Base-by-base conservation (phyloP, 2,329 filamentous ascomycete genomes). In the Pyrenophora teres region DNA sequence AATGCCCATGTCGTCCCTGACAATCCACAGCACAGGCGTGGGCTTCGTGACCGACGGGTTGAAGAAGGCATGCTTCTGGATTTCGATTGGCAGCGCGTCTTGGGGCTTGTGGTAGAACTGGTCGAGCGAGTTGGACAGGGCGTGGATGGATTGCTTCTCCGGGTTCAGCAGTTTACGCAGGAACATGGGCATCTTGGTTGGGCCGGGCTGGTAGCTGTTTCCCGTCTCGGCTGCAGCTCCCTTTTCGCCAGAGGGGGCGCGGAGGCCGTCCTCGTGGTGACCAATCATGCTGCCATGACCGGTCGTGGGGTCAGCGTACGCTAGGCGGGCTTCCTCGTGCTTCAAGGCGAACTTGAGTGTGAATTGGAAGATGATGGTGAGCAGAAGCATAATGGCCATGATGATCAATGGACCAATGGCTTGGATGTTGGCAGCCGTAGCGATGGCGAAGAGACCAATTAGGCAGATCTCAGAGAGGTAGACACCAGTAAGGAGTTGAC, bases 401-500 rank as follows among this genome's bases (percentile, higher is more conserved):
- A 79, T 67, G 4, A 69, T 65, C 6, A 78, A 67, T n/a, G 78
- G 77, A 1, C 71, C 75, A 6, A 67, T 63, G 2, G 76, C 72
- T 40, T 70, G 68, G 1, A 36, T 56, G 43, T 65, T 68, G 1
- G 73, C 54, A 6, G 67, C 73, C 2, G 71, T 67, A 2, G 72
- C 69, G 35, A 77, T 77, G 19, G 72, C 76, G 54, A 80, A 76
- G 15, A 80, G 68, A 39, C 78, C 78, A 6, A 80, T 77, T 18
- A 80, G 65, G 52, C 77, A 78, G n/a, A 77, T 64, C 53, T 80
- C 75, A 7, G 77, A 76, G 4, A 81, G 68, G 48, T 80, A 81
- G 13, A 80, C 65, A 43, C 78, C 78, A 3, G 74, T 76, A 8
- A 76, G 74, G 31, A 80, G 71, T 41, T 80, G 78, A 50, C 77